Conservation (phyloP, 371 early-diverging fungal species). For the Batkoa obscura region DNA sequence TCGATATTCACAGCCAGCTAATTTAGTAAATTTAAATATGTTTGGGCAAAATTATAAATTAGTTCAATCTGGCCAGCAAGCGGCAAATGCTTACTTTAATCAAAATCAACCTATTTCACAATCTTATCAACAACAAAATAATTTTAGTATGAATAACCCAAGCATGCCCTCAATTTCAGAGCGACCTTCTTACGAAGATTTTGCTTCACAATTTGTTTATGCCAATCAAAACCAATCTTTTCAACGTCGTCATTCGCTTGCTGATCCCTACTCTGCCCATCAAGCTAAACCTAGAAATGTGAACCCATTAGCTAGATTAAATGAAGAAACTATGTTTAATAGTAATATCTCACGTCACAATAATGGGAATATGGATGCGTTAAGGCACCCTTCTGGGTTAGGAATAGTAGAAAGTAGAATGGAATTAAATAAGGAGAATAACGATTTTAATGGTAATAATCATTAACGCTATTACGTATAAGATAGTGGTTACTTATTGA, state of each 20-base stretch:
- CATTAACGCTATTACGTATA: too few relatives aligned
- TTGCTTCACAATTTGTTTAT: not conserved
- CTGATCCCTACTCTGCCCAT: slow-evolving; percentile 5
- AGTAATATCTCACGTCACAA: too few relatives aligned
- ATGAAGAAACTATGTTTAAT: too few relatives aligned
- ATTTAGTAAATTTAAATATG: not conserved
- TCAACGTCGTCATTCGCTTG: not conserved
- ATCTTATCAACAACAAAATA: not conserved
- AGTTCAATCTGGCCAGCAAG: too few relatives aligned
- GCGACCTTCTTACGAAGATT: not conserved
- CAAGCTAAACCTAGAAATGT: not conserved
- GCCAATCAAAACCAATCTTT: too few relatives aligned
- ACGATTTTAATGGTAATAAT: too few relatives aligned
- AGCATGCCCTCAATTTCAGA: slow-evolving; percentile 1
- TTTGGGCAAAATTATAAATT: not conserved
- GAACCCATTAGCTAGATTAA: not conserved
- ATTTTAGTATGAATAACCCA: not conserved
- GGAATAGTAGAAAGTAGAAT: not conserved
- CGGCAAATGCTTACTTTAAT: too few relatives aligned
- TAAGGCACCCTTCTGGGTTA: not conserved
- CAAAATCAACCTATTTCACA: too few relatives aligned
- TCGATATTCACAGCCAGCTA: slow-evolving; percentile 5
- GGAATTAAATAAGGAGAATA: too few relatives aligned
- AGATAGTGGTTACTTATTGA: too few relatives aligned
- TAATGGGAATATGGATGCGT: too few relatives aligned